Base-by-base conservation (phyloP, 1,284 basidiomycete species). In the Cystobasidiaceae sp. region DNA sequence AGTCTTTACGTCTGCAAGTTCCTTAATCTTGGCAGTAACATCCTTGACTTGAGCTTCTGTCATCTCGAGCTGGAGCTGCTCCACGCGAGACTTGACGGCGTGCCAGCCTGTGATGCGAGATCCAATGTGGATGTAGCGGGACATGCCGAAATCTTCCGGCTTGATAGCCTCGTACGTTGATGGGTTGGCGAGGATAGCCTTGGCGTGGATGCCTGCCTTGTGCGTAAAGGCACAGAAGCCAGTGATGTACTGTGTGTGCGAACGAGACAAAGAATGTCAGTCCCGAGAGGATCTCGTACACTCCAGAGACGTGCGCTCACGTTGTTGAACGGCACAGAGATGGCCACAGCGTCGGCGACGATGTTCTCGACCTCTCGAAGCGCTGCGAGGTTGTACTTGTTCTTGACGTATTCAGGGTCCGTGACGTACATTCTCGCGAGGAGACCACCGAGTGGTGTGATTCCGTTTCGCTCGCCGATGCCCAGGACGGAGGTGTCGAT, bases 121-220 rank as follows among this genome's bases (percentile, higher is more conserved):
- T 81, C 94, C 96, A 75, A 99, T 98, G 45, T 93, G 94, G 71
- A 98, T 94, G 77, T 98, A 99, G 75, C 96, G 87, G 27, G 88
- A 93, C 78, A 99, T 85, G 73, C 34, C 73, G 71, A 72, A 76
- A 49, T 63, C 52, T 56, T 72, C 69, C 52, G 91, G 96, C 86
- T 89, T 96, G 68, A 83, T 79, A 66, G 94, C 93, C 80, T 96
- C 92, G 79, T 98, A 99, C 9, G 96, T 99, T 74, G 89, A 91
- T 1, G 96, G 96, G 84, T 99, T 98, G 82, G 97, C 97, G 64
- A 99, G 85, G 79, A 99, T 99, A 44, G 96, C 96, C 84, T 99
- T 99, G 81, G 96, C 96, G 79, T 99, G 96, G 73, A 99, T 99
- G 78, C 96, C 96, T 32, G 96, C 96, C 86, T 99, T 98, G 87